phyloP scores from a whole-genome alignment of 495 filamentous ascomycete genomes.

The Annulohypoxylon stygium region DNA sequence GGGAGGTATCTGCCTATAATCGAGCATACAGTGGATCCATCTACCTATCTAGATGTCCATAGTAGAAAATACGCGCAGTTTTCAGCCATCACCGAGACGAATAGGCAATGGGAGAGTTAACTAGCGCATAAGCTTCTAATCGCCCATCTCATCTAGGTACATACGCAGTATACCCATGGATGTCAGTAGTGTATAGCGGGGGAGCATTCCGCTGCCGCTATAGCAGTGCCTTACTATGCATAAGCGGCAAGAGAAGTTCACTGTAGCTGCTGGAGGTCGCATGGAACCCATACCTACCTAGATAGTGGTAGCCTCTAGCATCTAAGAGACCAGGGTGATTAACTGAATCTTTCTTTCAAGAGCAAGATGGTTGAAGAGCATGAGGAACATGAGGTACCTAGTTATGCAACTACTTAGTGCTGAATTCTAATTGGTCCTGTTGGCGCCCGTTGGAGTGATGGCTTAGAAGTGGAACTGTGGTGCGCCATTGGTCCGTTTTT shows the following conservation, averaged over 20 bases:
- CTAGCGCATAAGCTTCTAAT: slow-evolving; percentile 37
- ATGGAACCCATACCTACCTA: slow-evolving; percentile 21
- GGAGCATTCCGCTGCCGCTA: slow-evolving; percentile 20
- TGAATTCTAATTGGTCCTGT: slow-evolving; percentile 56
- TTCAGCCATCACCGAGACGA: slow-evolving; percentile 28
- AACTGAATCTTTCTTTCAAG: slow-evolving; percentile 13
- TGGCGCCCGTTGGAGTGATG: slow-evolving; percentile 60
- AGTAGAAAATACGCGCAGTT: slow-evolving; percentile 14
- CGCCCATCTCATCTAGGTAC: slow-evolving; percentile 29
- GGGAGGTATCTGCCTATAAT: neutral
- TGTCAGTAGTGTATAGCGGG: slow-evolving; percentile 20
- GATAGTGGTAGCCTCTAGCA: slow-evolving; percentile 22
- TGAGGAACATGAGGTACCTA: slow-evolving; percentile 22
- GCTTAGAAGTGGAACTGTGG: slow-evolving; percentile 35
- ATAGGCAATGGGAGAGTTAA: slow-evolving; percentile 11
- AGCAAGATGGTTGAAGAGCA: slow-evolving; percentile 33
- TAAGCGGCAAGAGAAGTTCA: slow-evolving; percentile 28
- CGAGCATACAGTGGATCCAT: neutral
- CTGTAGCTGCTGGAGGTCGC: slow-evolving; percentile 10
- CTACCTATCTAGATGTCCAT: slow-evolving; percentile 7
- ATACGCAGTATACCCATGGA: slow-evolving; percentile 9
- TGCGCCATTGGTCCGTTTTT: slow-evolving; percentile 35
- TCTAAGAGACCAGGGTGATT: slow-evolving; percentile 20
- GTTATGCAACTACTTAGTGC: slow-evolving; percentile 21
- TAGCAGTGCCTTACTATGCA: slow-evolving; percentile 25